Evolutionary conservation across 2,329 filamentous ascomycete genomes (phyloP).

Genomic region (Mycocentrospora acerina): DNA sequence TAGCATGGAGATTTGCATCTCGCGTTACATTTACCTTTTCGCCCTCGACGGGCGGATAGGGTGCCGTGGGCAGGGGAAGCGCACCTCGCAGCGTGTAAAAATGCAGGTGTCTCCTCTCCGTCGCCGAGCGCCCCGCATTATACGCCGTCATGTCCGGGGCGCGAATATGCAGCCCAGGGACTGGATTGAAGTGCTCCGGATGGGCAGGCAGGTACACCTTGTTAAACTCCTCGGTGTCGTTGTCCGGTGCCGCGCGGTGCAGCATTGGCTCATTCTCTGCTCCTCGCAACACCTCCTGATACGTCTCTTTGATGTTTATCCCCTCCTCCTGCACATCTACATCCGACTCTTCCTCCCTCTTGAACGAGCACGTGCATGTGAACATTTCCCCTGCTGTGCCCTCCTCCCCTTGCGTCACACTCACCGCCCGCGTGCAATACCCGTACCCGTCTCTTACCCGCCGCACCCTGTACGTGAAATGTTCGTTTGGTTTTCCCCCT

Average conservation of each 20-base stretch:
- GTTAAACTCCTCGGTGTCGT: constrained; percentile 27
- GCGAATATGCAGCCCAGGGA: constrained; percentile 50
- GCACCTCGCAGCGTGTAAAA: constrained; percentile 38
- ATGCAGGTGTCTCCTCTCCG: constrained; percentile 40
- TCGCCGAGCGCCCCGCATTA: constrained; percentile 43
- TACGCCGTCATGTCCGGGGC: constrained; percentile 57
- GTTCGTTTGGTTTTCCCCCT: constrained; percentile 48
- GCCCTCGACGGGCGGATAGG: constrained; percentile 15
- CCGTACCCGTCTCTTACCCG: constrained; percentile 54
- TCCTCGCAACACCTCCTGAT: constrained; percentile 34
- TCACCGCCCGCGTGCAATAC: constrained; percentile 55
- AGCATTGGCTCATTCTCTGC: constrained; percentile 36
- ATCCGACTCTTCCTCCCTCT: constrained; percentile 44
- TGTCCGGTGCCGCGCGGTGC: constrained; percentile 20
- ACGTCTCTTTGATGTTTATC: constrained; percentile 39
- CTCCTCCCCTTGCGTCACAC: constrained; percentile 48
- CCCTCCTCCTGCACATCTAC: constrained; percentile 38
- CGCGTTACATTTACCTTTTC: constrained; percentile 6
- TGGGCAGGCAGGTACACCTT: constrained; percentile 32
- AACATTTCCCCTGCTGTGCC: constrained; percentile 52
- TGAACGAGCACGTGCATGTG: constrained; percentile 56
- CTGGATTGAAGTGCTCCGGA: constrained; percentile 42
- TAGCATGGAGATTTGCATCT: constrained; percentile 56
- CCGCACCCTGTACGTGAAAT: constrained; percentile 55
- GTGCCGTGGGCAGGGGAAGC: constrained; percentile 30